Evolutionary conservation across 768 basidiomycete genomes (phyloP), one percentile per base, ranked within the genome.

Genomic region (Cystobasidium onofrii): DNA sequence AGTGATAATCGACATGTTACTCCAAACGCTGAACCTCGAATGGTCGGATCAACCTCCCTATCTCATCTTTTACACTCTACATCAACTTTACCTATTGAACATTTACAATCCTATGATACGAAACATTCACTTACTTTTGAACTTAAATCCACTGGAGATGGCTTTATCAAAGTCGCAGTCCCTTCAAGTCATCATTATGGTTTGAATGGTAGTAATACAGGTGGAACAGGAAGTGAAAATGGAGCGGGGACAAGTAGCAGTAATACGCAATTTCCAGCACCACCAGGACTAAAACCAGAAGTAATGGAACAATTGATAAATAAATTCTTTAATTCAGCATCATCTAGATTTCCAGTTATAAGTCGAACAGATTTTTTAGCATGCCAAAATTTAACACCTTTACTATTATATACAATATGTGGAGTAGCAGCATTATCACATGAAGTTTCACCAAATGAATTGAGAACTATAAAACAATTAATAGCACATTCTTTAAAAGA

Each of bases 381-480:
- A 63, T 85, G 86, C 25, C 87, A 87, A 17, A 90, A 89, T 0
- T 86, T 92, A 1, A 88, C 90, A 2, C 83, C 84, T 0, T 84
- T 99, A 27, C 82, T 98, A 73, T 85, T 98, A 25, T 97, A 97
- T 81, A 88, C 91, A 43, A 93, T 98, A 82, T 97, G 93, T 81
- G 88, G 92, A 34, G 88, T 97, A 50, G 91, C 94, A 23, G 88
- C 92, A 34, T 81, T 83, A n/a, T 86, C 89, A 67, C 86, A 94
- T 62, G 88, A 90, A 74, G 88, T 91, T 3, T 89, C 92, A 1
- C 88, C 90, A 76, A 83, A 85, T 65, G 85, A 94, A n/a, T 96
- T 98, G 77, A 90, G 95, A 77, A 88, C 89, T 1, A 88, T 99
- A 72, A 87, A 95, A 74, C 88, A 87, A 75, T 86, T 89, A 13